Evolutionary conservation across 2,329 filamentous ascomycete species (phyloP).

Genomic region (Penicillium sp.): DNA sequence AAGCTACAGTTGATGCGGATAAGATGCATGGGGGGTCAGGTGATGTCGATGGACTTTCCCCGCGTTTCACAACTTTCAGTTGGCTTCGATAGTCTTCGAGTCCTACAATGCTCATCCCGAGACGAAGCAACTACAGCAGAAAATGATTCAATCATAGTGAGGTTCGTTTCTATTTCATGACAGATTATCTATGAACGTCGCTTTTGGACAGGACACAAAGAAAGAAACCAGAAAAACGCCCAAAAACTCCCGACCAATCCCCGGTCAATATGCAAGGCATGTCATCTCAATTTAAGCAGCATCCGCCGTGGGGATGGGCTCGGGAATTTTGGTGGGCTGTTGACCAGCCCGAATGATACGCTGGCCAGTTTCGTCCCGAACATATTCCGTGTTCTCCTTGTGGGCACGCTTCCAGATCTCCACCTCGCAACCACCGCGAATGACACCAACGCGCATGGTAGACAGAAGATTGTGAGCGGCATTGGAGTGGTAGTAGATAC

Average conservation of each 20-base stretch:
- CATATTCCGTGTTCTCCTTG: constrained; percentile 67
- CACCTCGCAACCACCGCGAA: constrained; percentile 79
- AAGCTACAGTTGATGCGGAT: background rate
- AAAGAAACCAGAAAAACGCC: constrained; percentile 5
- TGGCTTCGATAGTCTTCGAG: too few species aligned
- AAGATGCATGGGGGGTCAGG: background rate
- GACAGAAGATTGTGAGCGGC: constrained; percentile 82
- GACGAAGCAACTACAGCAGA: background rate
- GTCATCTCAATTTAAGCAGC: constrained; percentile 51
- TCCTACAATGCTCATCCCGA: too few species aligned
- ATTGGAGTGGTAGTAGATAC: constrained; percentile 85
- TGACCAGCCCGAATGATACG: constrained; percentile 78
- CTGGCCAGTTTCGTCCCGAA: constrained; percentile 74
- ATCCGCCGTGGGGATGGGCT: constrained; percentile 75
- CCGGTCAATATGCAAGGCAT: constrained; percentile 22
- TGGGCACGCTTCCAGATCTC: constrained; percentile 90
- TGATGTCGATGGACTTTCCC: background rate
- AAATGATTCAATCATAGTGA: constrained; percentile 4
- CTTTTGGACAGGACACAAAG: constrained; percentile 16
- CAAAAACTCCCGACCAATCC: constrained; percentile 17
- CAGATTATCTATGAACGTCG: constrained; percentile 22
- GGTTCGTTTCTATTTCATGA: constrained; percentile 26
- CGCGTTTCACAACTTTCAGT: too few species aligned
- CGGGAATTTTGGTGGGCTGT: constrained; percentile 75
- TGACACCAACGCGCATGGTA: constrained; percentile 81